Percentiles rank a stretch among this genome's conserved stretches.
Evolutionary conservation across 768 basidiomycete genomes (phyloP).

Genomic region (Mycena filopes): DNA sequence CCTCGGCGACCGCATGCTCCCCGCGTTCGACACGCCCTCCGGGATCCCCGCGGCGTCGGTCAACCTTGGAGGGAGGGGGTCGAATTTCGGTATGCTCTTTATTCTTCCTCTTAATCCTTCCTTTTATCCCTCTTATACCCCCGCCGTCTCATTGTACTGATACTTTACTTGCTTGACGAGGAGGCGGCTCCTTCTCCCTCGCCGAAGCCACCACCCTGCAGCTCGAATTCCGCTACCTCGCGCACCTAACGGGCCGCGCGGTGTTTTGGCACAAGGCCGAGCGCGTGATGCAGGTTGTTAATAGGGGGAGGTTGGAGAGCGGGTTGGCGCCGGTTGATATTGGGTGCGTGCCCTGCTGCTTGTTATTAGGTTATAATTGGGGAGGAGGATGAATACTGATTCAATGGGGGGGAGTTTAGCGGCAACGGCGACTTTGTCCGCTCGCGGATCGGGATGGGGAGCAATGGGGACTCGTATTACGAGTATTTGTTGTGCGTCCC

Average conservation of each 20-base stretch:
- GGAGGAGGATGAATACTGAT: no score
- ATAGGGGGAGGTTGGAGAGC: constrained; percentile 65
- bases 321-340: constrained; percentile 88
- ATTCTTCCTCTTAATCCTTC: no score
- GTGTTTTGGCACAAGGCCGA: constrained; percentile 36
- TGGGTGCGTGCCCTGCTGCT: constrained; percentile 55
- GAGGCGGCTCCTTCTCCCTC: constrained; percentile 66
- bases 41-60: constrained; percentile 83
- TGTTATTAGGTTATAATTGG: neutral
- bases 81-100: no score
- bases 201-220: constrained; percentile 90
- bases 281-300: constrained; percentile 75
- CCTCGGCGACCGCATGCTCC: constrained; percentile 84
- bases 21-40: constrained; percentile 81
- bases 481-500: constrained; percentile 82
- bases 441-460: constrained; percentile 89
- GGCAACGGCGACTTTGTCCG: constrained; percentile 55
- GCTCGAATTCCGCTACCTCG: constrained; percentile 78
- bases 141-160: no score
- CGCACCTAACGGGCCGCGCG: constrained; percentile 77
- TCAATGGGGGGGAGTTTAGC: constrained; percentile 10
- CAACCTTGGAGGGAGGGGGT: constrained; percentile 82
- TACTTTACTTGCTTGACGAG: constrained; percentile 63
- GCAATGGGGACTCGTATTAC: constrained; percentile 93
- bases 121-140: no score